Evolutionary conservation across 116 monocot genomes (phyloP).

Genomic region (Posidonia oceanica): DNA sequence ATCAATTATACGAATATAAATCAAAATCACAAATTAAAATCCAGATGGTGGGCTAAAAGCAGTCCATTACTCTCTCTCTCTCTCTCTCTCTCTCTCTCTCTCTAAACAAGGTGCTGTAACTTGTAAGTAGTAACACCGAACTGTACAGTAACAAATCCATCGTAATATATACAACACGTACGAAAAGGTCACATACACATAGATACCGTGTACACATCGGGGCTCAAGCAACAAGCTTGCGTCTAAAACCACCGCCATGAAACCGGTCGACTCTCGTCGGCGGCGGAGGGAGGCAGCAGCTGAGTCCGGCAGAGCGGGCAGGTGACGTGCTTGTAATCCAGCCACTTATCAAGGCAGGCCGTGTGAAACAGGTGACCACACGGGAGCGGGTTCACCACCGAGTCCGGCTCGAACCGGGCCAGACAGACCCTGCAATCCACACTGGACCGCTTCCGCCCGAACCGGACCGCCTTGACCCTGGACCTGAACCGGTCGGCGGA

Average conservation of each 20-base stretch:
- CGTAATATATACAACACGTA: too few species aligned
- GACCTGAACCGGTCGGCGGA: constrained; percentile 49
- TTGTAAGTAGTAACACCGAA: too few species aligned
- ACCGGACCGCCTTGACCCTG: constrained; percentile 40
- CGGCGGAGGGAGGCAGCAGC: constrained; percentile 20
- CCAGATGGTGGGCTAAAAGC: too few species aligned
- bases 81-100: too few species aligned
- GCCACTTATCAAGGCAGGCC: constrained; percentile 71
- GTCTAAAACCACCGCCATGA: neutral
- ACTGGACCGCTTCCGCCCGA: constrained; percentile 17
- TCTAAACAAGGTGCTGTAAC: too few species aligned
- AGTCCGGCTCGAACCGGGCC: constrained; percentile 58
- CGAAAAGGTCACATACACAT: too few species aligned
- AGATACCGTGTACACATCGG: too few species aligned
- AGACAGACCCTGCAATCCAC: constrained; percentile 83
- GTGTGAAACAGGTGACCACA: constrained; percentile 89
- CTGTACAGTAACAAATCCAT: too few species aligned
- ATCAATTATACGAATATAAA: too few species aligned
- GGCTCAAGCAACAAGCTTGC: too few species aligned
- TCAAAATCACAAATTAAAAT: too few species aligned
- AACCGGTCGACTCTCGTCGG: neutral
- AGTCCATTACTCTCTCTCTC: too few species aligned
- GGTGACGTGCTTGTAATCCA: constrained; percentile 74
- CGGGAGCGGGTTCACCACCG: constrained; percentile 63
- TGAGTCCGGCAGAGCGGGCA: constrained; percentile 81